Evolutionary conservation across 331 rosid genomes (phyloP), one percentile per base, ranked within the genome.

Genomic region (Phaseolus coccineus): DNA sequence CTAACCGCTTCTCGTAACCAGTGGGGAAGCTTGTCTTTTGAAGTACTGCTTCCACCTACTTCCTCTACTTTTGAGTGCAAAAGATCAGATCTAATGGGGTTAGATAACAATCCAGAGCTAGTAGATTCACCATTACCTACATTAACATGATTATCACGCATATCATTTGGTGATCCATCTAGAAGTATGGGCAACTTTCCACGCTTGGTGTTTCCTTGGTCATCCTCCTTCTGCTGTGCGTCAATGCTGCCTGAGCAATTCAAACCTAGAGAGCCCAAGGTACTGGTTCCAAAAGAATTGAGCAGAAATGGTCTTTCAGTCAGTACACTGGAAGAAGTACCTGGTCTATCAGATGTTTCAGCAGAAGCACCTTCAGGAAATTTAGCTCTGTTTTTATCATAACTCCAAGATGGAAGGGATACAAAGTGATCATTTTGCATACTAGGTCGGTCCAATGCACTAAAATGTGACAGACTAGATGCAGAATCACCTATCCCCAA

Each of bases 1-100:
- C 81, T 82, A 67, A 96, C 99, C 24, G 96, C 99, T 86, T 96
- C 89, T 19, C 98, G 91, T 76, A 96, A 89, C 99, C 99, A 96
- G 80, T 96, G 99, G 48, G 99, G 99, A 79, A 96, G 91, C 83
- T 86, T 96, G 87, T 87, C 94, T 88, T 86, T 93, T 28, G 97
- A 84, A 76, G 89, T 78, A 78, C 90, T 87, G 74, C 87, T 87
- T 66, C 94, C 98, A 19, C 89, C 85, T 74, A 70, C 77, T 76
- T 87, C 93, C 30, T 86, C 94, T 19, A 82, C 84, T 86, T 85
- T 90, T 7, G 79, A 53, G 50, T 57, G 80, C 66, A 80, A 55
- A 66, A 80, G 62, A 83, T 78, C 77, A 50, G 85, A 71, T 74
- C 91, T 88, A 59, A 58, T 61, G 55, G 82, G 86, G 80, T 92